Percentiles rank a stretch among this genome's conserved stretches.
phyloP scores from a whole-genome alignment of 805 yeast species.

The Metschnikowia gruessii region DNA sequence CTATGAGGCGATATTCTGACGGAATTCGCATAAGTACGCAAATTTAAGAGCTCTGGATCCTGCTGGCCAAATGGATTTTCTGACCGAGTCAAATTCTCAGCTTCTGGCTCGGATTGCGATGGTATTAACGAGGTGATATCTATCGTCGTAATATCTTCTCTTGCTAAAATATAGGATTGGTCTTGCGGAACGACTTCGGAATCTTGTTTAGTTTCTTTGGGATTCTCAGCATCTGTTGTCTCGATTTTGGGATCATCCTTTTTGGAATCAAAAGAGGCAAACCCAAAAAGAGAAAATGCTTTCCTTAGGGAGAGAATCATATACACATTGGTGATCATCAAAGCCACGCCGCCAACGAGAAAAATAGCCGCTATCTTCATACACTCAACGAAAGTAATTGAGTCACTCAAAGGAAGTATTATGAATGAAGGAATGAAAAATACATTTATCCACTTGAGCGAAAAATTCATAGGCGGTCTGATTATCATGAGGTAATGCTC shows the following conservation, averaged over 20 bases:
- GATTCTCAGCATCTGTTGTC: constrained; percentile 1
- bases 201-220: neutral
- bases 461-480: constrained; percentile 65
- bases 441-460: constrained; percentile 73
- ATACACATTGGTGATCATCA: constrained; percentile 46
- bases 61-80: neutral
- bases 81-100: neutral
- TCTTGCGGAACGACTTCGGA: constrained; percentile 16
- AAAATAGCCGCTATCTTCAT: constrained; percentile 73
- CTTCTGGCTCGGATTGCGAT: constrained; percentile 1
- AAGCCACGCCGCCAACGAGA: constrained; percentile 54
- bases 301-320: constrained; percentile 32
- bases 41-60: neutral
- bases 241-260: constrained; percentile 5
- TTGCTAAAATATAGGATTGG: constrained; percentile 14
- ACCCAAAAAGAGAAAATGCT: constrained; percentile 11
- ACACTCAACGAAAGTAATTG: constrained; percentile 64
- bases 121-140: constrained; percentile 22
- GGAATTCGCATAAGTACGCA: neutral
- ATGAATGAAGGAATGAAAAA: constrained; percentile 78
- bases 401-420: constrained; percentile 63
- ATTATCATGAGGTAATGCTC: constrained; percentile 36
- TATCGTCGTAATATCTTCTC: constrained; percentile 40
- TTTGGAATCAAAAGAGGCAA: constrained; percentile 6
- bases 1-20: neutral